Evolutionary conservation across 805 yeast genomes (phyloP), one percentile per base, ranked within the genome.

Genomic region (Metschnikowia chrysomelidarum): DNA sequence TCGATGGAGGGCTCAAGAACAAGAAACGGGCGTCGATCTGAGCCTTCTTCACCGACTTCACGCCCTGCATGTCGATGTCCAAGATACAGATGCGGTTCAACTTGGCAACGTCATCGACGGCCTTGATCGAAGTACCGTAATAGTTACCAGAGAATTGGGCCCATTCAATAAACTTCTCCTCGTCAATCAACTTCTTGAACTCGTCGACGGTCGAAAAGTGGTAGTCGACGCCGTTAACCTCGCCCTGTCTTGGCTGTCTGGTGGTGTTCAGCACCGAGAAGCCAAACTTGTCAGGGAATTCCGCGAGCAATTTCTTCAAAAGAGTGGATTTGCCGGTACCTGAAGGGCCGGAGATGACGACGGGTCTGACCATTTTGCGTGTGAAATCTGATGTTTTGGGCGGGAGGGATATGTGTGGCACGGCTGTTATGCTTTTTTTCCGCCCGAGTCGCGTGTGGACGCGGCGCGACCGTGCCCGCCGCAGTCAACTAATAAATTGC

Each of bases 11-110:
- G 25, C 96, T 82, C 43, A 93, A 61, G 57, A 93, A 93, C 49
- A 93, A 67, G 62, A 60, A 93, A 60, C 89, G 75, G 19, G 98
- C 96, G 51, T 86, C 78, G 52, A 93, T 72, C 48, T 77, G 76
- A 12, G 95, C 78, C 36, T 77, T 66, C 67, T 93, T 93, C 47
- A 93, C 96, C 17, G 87, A 74, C 67, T 85, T 82, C 53, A 93
- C 98, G 49, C 99, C 99, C 69, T 93, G 98, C 97, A 91, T 89
- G 75, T 93, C 99, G 49, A 93, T 93, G 64, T 93, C 99, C 57
- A 93, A 73, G 44, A 93, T 81, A 69, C 98, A 93, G 34, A 81
- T 82, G 61, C 74, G 78, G 51, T 87, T 85, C 41, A 72, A 59
- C 34, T 64, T 62, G 32, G 74, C 60, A 28, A 85, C 89, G 45